Evolutionary conservation across 768 basidiomycete species (phyloP).

Genomic region (Clitopilus hobsonii): DNA sequence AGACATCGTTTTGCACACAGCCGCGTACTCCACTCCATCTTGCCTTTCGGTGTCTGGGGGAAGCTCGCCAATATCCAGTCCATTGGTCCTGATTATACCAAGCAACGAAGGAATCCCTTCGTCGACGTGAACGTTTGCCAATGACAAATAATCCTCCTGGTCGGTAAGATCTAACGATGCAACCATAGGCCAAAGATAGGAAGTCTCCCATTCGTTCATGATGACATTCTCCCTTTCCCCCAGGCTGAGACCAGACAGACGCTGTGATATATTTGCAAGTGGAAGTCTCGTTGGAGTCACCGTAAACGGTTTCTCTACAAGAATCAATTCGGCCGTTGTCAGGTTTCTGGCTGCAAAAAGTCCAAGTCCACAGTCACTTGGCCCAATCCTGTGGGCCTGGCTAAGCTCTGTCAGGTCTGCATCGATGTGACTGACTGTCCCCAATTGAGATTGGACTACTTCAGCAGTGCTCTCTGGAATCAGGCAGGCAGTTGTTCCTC

Average conservation of each 20-base stretch:
- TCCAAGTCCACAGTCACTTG: constrained; percentile 14
- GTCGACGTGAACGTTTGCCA: constrained; percentile 24
- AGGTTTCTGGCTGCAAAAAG: constrained; percentile 18
- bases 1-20: constrained; percentile 23
- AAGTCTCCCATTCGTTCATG: constrained; percentile 14
- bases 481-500: not conserved
- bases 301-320: constrained; percentile 16
- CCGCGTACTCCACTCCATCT: constrained; percentile 15
- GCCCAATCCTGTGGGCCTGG: constrained; percentile 7
- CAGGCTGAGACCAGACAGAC: constrained; percentile 4
- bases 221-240: constrained; percentile 6
- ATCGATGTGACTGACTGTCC: not conserved
- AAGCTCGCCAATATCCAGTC: constrained; percentile 15
- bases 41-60: constrained; percentile 11
- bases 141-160: constrained; percentile 21
- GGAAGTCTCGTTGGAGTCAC: constrained; percentile 13
- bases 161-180: constrained; percentile 18
- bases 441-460: not conserved
- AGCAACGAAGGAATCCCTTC: constrained; percentile 29
- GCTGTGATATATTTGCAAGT: constrained; percentile 8
- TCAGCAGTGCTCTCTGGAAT: not conserved
- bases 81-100: constrained; percentile 31
- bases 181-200: constrained; percentile 14
- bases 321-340: constrained; percentile 16
- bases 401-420: too few species aligned